Evolutionary conservation across 345 rosid genomes (phyloP).

Genomic region (Linum lewisii): DNA sequence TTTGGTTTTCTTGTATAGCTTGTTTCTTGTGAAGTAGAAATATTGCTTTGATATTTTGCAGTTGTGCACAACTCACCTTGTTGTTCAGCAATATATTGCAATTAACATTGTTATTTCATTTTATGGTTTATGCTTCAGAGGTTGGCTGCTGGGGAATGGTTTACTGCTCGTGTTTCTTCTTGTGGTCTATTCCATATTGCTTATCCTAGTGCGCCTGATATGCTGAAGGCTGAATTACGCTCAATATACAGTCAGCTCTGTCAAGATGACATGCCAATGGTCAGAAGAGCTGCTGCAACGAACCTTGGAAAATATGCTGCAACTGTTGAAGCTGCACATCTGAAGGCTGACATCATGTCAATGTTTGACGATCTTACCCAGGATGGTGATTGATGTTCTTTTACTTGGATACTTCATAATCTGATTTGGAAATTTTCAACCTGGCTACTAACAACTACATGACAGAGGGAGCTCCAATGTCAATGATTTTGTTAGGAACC

Average conservation of each 20-base stretch:
- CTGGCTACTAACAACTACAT: background rate
- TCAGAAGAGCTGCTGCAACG: conserved; percentile 90
- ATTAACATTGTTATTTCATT: background rate
- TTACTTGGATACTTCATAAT: background rate
- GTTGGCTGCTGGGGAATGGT: conserved; percentile 97
- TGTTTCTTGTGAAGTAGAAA: too few species aligned
- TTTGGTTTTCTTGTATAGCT: background rate
- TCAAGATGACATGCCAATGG: conserved; percentile 99
- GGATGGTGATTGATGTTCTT: conserved; percentile 47
- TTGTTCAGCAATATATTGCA: background rate
- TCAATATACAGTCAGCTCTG: conserved; percentile 64
- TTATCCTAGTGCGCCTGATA: conserved; percentile 80
- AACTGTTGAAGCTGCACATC: conserved; percentile 67
- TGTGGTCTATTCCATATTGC: conserved; percentile 90
- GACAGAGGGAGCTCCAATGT: too few species aligned
- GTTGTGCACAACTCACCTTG: background rate
- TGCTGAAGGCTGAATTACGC: conserved; percentile 59
- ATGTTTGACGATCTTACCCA: conserved; percentile 92
- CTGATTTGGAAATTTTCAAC: background rate
- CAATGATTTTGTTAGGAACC: background rate
- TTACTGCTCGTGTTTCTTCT: conserved; percentile 86
- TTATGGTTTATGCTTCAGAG: conserved; percentile 33
- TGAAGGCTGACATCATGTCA: conserved; percentile 79
- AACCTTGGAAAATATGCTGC: conserved; percentile 94
- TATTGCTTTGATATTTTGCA: background rate